Base-by-base conservation (phyloP, 441 rosid species). In the Gossypium aridum region DNA sequence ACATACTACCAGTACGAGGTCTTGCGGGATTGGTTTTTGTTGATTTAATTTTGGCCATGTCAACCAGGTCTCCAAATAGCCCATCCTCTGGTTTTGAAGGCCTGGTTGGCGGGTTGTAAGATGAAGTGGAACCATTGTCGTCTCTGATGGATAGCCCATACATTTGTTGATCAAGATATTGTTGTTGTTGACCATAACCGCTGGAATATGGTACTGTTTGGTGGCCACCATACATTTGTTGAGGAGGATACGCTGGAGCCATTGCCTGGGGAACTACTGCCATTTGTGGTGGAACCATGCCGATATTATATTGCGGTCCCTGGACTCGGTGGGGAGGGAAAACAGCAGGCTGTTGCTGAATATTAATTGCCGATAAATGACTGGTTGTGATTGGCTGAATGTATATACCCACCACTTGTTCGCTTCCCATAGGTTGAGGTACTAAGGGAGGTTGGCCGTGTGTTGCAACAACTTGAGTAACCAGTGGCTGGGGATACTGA, bases 51-150 rank as follows among this genome's bases (percentile, higher is more conserved):
- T 92, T 96, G 7, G 98, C 85, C 75, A 96, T 82, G 83, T 93
- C 96, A n/a, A 96, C 98, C 16, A 96, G 96, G 80, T 96, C 99
- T 71, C 99, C 98, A 72, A 96, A 96, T 49, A 96, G 83, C 91
- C 90, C 91, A 79, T 96, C 99, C 84, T 92, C 98, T 3, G 97
- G 98, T 76, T 89, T 93, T 25, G 88, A 75, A 23, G 91, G 86
- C 86, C 80, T 93, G 80, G 79, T 86, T 0, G 94, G 87, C 0
- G 90, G 87, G 43, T 82, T 77, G 51, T 88, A 91, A 2, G 97
- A 87, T 3, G 93, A 71, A 64, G 92, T 34, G 70, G 79, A 26
- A 54, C 73, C 78, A 61, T 70, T 86, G 64, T 91, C 96, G 73
- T 88, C 92, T 81, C 91, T 86, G 49, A 92, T 80, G 0, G 98